Percentiles rank a stretch among this genome's conserved stretches.
Conservation (phyloP, 495 filamentous ascomycete species). For the Physcia stellaris region DNA sequence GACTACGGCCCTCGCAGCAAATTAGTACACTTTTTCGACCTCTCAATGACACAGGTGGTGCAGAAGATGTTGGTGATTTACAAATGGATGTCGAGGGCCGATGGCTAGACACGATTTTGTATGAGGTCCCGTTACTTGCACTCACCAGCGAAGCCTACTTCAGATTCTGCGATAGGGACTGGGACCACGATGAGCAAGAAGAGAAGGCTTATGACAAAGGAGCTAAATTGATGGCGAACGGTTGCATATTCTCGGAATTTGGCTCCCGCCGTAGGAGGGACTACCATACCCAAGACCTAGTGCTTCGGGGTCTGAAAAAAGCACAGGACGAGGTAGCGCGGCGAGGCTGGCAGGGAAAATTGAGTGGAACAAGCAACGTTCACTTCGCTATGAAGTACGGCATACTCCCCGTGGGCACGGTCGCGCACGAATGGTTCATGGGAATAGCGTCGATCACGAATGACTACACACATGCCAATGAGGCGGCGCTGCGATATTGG, state of each 20-base stretch:
- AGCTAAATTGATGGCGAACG: constrained; percentile 56
- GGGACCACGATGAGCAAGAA: constrained; percentile 73
- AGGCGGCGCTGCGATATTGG: constrained; percentile 74
- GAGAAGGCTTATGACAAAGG: constrained; percentile 73
- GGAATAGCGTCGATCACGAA: constrained; percentile 82
- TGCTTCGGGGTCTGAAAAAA: constrained; percentile 66
- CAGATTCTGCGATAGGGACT: constrained; percentile 82
- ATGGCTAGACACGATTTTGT: constrained; percentile 93
- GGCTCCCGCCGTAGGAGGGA: constrained; percentile 78
- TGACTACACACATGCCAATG: constrained; percentile 72
- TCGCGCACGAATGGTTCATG: constrained; percentile 99
- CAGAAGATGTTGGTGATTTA: constrained; percentile 59
- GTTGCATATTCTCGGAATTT: constrained; percentile 88
- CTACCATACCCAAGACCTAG: constrained; percentile 88
- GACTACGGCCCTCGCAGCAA: constrained; percentile 65
- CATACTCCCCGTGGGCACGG: constrained; percentile 73
- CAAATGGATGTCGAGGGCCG: constrained; percentile 60
- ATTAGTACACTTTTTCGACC: constrained; percentile 58
- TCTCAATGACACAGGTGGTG: constrained; percentile 46
- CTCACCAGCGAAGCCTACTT: constrained; percentile 94
- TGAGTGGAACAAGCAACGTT: constrained; percentile 89
- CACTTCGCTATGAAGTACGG: constrained; percentile 90
- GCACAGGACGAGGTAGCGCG: constrained; percentile 54
- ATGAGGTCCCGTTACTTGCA: constrained; percentile 89
- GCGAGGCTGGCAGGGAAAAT: constrained; percentile 49